Percentiles rank a stretch among this genome's conserved stretches.
phyloP scores from a whole-genome alignment of 148 eudicot genomes.

The Amaranthus palmeri region DNA sequence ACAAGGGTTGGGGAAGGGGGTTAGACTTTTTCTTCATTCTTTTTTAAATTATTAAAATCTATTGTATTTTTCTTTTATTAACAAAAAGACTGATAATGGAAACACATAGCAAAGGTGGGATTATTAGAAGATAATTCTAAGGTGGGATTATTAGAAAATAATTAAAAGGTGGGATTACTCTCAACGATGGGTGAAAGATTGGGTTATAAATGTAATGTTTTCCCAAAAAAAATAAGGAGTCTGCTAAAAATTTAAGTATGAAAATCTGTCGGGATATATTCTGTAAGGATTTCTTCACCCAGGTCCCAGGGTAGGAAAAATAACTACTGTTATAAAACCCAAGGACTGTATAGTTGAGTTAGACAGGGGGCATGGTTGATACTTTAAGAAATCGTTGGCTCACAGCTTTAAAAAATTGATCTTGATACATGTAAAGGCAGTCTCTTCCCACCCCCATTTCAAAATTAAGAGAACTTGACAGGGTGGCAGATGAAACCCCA shows the following conservation, averaged over 20 bases:
- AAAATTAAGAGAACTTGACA: background rate
- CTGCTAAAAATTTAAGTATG: background rate
- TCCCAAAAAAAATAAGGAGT: background rate
- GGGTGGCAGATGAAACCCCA: background rate
- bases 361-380: background rate
- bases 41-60: too few relatives aligned
- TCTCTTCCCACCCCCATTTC: background rate
- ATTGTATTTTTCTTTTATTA: too few relatives aligned
- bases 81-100: too few relatives aligned
- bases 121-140: too few relatives aligned
- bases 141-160: too few relatives aligned
- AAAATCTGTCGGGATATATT: background rate
- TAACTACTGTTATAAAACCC: background rate
- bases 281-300: background rate
- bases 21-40: too few relatives aligned
- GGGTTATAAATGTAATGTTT: too few relatives aligned
- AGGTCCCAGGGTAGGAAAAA: background rate
- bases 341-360: background rate
- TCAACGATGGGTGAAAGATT: too few relatives aligned
- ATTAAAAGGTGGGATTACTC: too few relatives aligned
- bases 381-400: too few relatives aligned
- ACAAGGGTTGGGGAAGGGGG: too few relatives aligned
- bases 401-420: background rate
- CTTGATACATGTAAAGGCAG: background rate
- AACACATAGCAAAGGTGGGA: too few relatives aligned